Base-by-base conservation (phyloP, 257 asterid species). In the Plantago major region DNA sequence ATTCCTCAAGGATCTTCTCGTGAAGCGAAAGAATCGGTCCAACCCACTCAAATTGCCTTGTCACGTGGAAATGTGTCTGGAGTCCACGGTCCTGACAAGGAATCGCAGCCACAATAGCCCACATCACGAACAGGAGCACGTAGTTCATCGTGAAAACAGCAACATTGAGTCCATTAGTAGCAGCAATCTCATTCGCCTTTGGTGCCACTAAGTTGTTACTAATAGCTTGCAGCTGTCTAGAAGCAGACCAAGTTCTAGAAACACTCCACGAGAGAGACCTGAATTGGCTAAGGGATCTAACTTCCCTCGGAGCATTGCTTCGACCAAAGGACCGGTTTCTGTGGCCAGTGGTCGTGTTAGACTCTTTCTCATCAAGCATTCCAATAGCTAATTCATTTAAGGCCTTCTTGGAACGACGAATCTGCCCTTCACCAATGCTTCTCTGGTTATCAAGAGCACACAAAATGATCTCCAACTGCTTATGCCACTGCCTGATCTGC, bases 71-170 rank as follows among this genome's bases (percentile, higher is more conserved):
- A 74, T 89, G 91, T 1, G 86, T 70, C 42, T 87, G 95, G 1
- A 93, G 89, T 42, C 99, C 97, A 0, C 99, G 91, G 48, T 93
- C 99, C 57, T 93, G 99, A 60, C 99, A 93, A 0, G 99, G 99
- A 44, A 93, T 89, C 1, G 97, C 97, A 0, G 99, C 99, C 30
- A 93, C 99, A 3, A 93, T 88, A 12, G 90, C 86, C 96, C 97
- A 93, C 95, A 82, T 87, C 19, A 84, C 87, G 28, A 93, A 85
- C 10, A 89, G 55, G 15, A 89, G 73, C 66, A 87, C 94, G 51
- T 85, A 81, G 68, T 76, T 93, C 99, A 93, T 93, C 0, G 96
- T 82, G 69, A 70, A 93, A 67, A 87, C 86, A 42, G 86, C 91
- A 11, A 81, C 75, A 1, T 65, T 84, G 12, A 93, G 78, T 10